A percentile compares a stretch with the other conserved stretches of the same genome.
These are phyloP conservation scores for Xylaria bambusicola DNA, from an alignment of 495 filamentous ascomycete genomes.

Conservation along the genomic window DNA sequence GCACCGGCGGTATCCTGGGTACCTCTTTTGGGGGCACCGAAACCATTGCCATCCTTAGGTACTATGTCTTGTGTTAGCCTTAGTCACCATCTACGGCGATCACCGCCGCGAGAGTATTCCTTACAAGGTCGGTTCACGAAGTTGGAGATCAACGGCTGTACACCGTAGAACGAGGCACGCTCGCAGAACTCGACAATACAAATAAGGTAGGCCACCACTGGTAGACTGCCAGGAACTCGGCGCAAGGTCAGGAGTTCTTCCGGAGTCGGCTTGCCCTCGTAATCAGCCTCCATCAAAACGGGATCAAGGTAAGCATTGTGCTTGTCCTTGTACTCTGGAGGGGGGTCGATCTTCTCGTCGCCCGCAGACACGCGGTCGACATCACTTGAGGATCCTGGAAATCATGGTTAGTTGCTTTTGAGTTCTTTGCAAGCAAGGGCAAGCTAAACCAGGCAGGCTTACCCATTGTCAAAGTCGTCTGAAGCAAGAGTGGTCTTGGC, in stretches of 20 bases:
- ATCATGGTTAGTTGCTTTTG: not conserved
- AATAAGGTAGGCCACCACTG: constrained; percentile 55
- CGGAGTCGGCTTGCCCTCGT: constrained; percentile 56
- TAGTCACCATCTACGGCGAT: not conserved
- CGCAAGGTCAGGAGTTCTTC: constrained; percentile 58
- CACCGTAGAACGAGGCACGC: constrained; percentile 61
- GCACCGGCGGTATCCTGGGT: constrained; percentile 60
- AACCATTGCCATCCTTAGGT: constrained; percentile 61
- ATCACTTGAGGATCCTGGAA: constrained; percentile 15
- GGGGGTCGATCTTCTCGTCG: constrained; percentile 32
- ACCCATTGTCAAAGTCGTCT: constrained; percentile 15
- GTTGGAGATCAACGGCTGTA: constrained; percentile 59
- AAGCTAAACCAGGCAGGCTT: not conserved
- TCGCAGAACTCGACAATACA: constrained; percentile 65
- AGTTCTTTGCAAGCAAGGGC: not conserved
- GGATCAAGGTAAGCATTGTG: constrained; percentile 34
- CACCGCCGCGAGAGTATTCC: not conserved
- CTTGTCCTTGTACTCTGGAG: constrained; percentile 26
- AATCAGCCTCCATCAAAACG: constrained; percentile 39
- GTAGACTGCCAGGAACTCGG: constrained; percentile 56
- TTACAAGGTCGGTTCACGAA: constrained; percentile 54
- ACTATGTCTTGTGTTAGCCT: constrained; percentile 23
- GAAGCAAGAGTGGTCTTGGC: constrained; percentile 11
- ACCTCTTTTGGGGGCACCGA: constrained; percentile 57
- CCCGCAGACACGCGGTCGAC: constrained; percentile 17